Conservation (phyloP, 2,329 filamentous ascomycete species). For the Colletotrichum truncatum region DNA sequence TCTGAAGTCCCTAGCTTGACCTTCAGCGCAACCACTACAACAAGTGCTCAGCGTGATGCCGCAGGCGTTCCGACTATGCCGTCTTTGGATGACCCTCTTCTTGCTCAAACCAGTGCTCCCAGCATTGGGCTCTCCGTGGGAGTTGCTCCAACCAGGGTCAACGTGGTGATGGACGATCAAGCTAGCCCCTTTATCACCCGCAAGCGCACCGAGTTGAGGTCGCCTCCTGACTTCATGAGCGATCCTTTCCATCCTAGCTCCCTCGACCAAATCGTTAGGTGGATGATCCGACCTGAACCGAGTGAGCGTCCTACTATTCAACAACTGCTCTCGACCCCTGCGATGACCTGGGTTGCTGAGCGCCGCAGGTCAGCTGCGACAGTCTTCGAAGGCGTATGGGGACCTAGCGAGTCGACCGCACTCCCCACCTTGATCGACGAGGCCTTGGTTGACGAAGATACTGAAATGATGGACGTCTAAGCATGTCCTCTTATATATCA, state of each 20-base stretch:
- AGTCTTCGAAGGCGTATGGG: conserved; percentile 96
- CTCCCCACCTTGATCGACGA: conserved; percentile 44
- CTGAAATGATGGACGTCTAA: conserved; percentile 69
- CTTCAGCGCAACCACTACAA: conserved; percentile 68
- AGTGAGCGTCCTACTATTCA: conserved; percentile 76
- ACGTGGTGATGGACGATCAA: conserved; percentile 42
- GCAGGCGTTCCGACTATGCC: conserved; percentile 30
- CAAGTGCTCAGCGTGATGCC: conserved; percentile 24
- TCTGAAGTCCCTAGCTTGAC: conserved; percentile 89
- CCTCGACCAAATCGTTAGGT: conserved; percentile 83
- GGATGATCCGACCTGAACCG: conserved; percentile 86
- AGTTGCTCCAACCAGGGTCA: conserved; percentile 42
- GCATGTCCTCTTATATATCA: conserved; percentile 29
- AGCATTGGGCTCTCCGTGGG: conserved; percentile 37
- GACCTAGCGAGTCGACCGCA: conserved; percentile 69
- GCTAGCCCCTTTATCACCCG: conserved; percentile 39
- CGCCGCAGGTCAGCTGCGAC: conserved; percentile 89
- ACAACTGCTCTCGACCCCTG: conserved; percentile 76
- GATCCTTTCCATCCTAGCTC: conserved; percentile 76
- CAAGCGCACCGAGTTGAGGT: conserved; percentile 59
- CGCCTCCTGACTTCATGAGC: conserved; percentile 91
- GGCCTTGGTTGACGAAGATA: conserved; percentile 49
- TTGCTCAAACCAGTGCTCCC: conserved; percentile 29
- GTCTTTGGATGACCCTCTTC: conserved; percentile 26
- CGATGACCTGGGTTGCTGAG: conserved; percentile 81